Evolutionary conservation across 345 rosid genomes (phyloP).

Genomic region (Corchorus capsularis): DNA sequence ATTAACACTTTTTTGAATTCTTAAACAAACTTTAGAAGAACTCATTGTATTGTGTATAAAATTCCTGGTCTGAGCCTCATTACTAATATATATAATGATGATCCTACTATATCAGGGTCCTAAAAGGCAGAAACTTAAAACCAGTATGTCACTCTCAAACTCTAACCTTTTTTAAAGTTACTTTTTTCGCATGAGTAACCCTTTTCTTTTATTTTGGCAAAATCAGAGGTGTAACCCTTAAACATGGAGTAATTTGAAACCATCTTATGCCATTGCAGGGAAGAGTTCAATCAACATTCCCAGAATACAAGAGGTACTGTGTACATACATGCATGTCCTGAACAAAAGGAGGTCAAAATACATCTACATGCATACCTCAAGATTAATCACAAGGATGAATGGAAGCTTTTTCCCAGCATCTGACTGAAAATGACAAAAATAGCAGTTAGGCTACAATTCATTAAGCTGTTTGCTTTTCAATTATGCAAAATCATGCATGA

Average conservation of each 20-base stretch:
- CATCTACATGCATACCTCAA: slow-evolving; percentile 61
- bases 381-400: slow-evolving; percentile 79
- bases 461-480: background rate
- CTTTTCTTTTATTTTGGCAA: too few species aligned
- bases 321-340: background rate
- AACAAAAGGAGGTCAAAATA: slow-evolving; percentile 6
- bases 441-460: slow-evolving; percentile 18
- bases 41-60: background rate
- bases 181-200: background rate
- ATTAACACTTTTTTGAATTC: slow-evolving; percentile 1
- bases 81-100: background rate
- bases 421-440: slow-evolving; percentile 54
- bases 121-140: background rate
- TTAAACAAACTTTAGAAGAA: background rate
- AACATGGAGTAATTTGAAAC: background rate
- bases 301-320: background rate
- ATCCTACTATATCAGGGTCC: background rate
- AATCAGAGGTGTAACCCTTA: background rate
- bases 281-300: background rate
- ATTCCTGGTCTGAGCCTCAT: background rate
- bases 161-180: background rate
- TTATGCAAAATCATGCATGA: background rate
- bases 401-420: slow-evolving; percentile 92
- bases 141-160: background rate
- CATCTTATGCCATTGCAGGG: background rate